A percentile compares a stretch with the other conserved stretches of the same genome.
Evolutionary conservation across 176 grass and related monocot species (phyloP).

Genomic region (Pontederia paniculata): DNA sequence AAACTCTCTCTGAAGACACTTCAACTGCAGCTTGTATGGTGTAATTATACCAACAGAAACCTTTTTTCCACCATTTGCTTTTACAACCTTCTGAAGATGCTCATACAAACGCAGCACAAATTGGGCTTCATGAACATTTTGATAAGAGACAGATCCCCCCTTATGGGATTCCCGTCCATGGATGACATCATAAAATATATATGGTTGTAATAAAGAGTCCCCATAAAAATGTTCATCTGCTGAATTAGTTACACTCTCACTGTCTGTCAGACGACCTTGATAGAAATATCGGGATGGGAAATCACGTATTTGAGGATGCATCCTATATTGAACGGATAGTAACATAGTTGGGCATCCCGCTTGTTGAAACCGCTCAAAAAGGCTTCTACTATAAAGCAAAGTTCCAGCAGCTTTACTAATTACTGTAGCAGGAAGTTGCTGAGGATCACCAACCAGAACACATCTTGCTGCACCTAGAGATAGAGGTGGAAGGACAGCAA

Average conservation of each 20-base stretch:
- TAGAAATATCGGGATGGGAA: constrained; percentile 98
- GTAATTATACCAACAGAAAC: constrained; percentile 97
- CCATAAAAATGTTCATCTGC: constrained; percentile 73
- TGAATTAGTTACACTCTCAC: constrained; percentile 65
- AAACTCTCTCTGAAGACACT: constrained; percentile 92
- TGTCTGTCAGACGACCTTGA: constrained; percentile 81
- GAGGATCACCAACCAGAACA: constrained; percentile 94
- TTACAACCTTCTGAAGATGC: constrained; percentile 74
- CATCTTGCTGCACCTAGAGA: constrained; percentile 93
- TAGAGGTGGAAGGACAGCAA: constrained; percentile 79
- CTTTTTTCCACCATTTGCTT: constrained; percentile 78
- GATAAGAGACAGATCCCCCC: constrained; percentile 76
- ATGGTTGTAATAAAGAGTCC: constrained; percentile 70
- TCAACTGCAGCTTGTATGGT: constrained; percentile 94
- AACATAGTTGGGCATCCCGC: constrained; percentile 93
- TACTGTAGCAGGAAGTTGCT: constrained; percentile 97
- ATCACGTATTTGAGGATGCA: constrained; percentile 98
- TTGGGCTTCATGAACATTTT: constrained; percentile 95
- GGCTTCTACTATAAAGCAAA: constrained; percentile 90
- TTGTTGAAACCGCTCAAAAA: constrained; percentile 97
- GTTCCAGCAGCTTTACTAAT: constrained; percentile 99
- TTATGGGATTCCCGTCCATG: constrained; percentile 93
- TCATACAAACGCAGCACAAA: constrained; percentile 68
- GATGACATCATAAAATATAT: constrained; percentile 81
- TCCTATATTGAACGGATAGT: constrained; percentile 91